Evolutionary conservation across 805 yeast species (phyloP), one percentile per base, ranked within the genome.

Genomic region (Candida yuanshanica): DNA sequence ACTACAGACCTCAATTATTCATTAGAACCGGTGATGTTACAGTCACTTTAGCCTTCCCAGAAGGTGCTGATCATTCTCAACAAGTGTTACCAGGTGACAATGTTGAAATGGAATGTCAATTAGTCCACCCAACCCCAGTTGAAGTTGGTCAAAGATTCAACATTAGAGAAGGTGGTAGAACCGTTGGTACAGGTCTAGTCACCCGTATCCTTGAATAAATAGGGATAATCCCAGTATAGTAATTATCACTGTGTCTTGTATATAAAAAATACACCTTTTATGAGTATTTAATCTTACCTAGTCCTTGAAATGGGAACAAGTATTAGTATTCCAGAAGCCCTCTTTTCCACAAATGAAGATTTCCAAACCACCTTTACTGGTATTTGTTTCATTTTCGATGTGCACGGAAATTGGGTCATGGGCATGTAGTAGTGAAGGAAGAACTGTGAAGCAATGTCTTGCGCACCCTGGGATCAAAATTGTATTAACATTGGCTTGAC

Each of bases 131-230:
- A 65, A 86, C 95, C 55, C 95, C 98, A 48, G 61, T 93, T 51
- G 99, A 93, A 77, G 82, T 83, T 59, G 95, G 95, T 67, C 96
- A 90, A 77, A 86, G 98, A 73, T 93, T 93, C 84, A 93, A 93
- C 81, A 77, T 93, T 67, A 93, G 99, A 81, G 99, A 93, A 75
- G 97, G 98, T 73, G 97, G 97, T 66, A 86, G 84, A 75, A 93
- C 99, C 52, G 97, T 93, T 54, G 99, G 96, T 70, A 93, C 99
- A 54, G 99, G 99, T 75, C 74, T 93, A 74, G 79, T 93, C 58
- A 93, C 99, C 59, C 83, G 96, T 70, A 81, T 88, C 66, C 66
- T 86, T 52, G 91, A 83, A 54, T 68, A 60, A 24, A 33, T 20
- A n/a, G 16, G 12, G 20, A 20, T 12, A 10, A 10, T 18, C 7